Evolutionary conservation across 805 yeast genomes (phyloP).

Genomic region (Wickerhamomyces kurtzmanii): DNA sequence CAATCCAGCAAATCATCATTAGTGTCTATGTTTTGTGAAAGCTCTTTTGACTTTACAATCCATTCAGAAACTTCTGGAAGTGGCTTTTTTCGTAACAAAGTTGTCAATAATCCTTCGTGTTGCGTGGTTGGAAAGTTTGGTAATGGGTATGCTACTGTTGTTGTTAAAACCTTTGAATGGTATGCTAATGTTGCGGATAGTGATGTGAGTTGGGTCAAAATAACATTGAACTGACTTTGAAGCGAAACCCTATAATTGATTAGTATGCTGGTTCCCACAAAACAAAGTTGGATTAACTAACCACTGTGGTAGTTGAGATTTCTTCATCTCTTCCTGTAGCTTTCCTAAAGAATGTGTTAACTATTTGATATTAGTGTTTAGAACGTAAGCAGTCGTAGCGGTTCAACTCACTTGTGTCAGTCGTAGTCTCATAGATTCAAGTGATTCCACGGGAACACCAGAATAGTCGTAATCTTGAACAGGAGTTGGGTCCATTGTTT

Average conservation of each 20-base stretch:
- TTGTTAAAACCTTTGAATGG: constrained; percentile 45
- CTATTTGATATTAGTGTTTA: constrained; percentile 15
- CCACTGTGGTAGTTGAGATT: constrained; percentile 37
- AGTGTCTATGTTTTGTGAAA: constrained; percentile 10
- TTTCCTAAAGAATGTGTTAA: constrained; percentile 50
- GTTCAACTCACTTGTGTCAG: constrained; percentile 35
- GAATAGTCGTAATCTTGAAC: constrained; percentile 25
- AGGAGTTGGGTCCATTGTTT: constrained; percentile 1
- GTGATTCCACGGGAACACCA: constrained; percentile 48
- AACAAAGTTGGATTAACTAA: constrained; percentile 24
- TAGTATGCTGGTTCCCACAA: constrained; percentile 17
- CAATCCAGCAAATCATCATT: constrained; percentile 53
- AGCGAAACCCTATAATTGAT: constrained; percentile 50
- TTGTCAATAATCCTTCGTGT: constrained; percentile 74
- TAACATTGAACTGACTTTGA: constrained; percentile 77
- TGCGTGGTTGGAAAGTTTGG: constrained; percentile 79
- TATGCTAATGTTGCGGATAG: constrained; percentile 60
- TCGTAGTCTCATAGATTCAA: constrained; percentile 54
- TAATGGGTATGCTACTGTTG: constrained; percentile 76
- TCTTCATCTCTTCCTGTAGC: constrained; percentile 42
- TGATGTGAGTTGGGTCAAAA: constrained; percentile 73
- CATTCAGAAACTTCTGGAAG: constrained; percentile 88
- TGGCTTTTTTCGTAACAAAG: constrained; percentile 77
- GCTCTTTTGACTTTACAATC: constrained; percentile 42
- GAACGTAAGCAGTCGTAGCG: constrained; percentile 11